Percentiles rank a stretch among this genome's conserved stretches.
Conservation (phyloP, 495 filamentous ascomycete species). For the Lepidopterella palustris region DNA sequence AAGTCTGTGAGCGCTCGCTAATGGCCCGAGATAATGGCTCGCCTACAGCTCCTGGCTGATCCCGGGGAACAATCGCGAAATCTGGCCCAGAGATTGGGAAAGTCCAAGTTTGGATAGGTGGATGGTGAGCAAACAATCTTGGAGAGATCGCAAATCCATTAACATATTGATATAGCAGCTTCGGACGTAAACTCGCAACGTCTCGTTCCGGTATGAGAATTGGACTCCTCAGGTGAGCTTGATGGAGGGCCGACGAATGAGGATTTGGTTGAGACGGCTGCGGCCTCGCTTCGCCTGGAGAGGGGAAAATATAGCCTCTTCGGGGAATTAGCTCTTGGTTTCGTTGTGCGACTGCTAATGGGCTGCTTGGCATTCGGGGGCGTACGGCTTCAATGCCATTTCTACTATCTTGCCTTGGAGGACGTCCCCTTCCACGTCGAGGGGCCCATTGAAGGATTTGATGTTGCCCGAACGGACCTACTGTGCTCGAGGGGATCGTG, state of each 20-base stretch:
- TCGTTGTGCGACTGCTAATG: too few relatives aligned
- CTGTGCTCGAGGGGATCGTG: too few relatives aligned
- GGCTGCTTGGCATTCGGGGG: too few relatives aligned
- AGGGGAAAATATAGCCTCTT: slow-evolving; percentile 11
- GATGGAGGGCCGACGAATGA: slow-evolving; percentile 31
- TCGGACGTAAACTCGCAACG: neutral
- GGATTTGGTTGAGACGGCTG: slow-evolving; percentile 33
- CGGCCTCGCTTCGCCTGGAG: slow-evolving; percentile 9
- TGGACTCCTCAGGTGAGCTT: slow-evolving; percentile 35
- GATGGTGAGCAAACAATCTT: slow-evolving; percentile 6
- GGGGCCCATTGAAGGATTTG: too few relatives aligned
- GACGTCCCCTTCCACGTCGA: too few relatives aligned
- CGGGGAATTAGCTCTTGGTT: too few relatives aligned
- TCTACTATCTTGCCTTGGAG: too few relatives aligned
- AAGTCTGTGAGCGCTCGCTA: slow-evolving; percentile 4
- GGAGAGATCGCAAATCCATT: slow-evolving; percentile 26
- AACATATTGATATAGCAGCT: slow-evolving; percentile 34
- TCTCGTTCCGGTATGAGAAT: slow-evolving; percentile 18
- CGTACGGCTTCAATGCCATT: too few relatives aligned
- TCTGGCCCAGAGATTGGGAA: slow-evolving; percentile 17
- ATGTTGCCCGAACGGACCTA: too few relatives aligned
- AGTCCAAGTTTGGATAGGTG: slow-evolving; percentile 16
- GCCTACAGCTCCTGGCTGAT: neutral
- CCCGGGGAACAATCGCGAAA: slow-evolving; percentile 12
- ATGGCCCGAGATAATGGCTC: slow-evolving; percentile 9